Conservation (phyloP, 148 eudicot species). For the Cornus kousa region DNA sequence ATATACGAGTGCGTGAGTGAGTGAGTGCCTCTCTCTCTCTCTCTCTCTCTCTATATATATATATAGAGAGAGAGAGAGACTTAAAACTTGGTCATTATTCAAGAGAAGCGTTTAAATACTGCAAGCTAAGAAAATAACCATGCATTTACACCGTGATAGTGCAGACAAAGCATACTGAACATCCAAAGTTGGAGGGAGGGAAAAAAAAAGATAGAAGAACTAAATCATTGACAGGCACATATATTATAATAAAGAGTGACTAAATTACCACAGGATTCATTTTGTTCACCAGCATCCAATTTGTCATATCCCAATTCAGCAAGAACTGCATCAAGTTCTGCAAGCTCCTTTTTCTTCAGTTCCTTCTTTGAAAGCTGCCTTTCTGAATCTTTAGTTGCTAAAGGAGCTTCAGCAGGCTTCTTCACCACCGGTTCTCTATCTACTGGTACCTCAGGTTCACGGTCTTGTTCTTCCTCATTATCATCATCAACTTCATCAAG, state of each 20-base stretch:
- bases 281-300: slow-evolving; percentile 44
- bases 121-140: too few species aligned
- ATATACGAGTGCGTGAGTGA: too few species aligned
- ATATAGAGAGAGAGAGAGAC: too few species aligned
- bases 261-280: slow-evolving; percentile 37
- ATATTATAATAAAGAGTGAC: not conserved
- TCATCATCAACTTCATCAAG: slow-evolving; percentile 85
- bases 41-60: too few species aligned
- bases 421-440: slow-evolving; percentile 50
- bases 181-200: too few species aligned
- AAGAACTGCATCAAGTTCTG: slow-evolving; percentile 87
- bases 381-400: slow-evolving; percentile 75
- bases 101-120: too few species aligned
- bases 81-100: too few species aligned
- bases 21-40: too few species aligned
- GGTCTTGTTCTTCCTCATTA: slow-evolving; percentile 81
- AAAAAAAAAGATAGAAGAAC: too few species aligned
- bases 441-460: slow-evolving; percentile 55
- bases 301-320: slow-evolving; percentile 65
- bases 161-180: too few species aligned
- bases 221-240: too few species aligned
- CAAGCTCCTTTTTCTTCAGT: slow-evolving; percentile 91
- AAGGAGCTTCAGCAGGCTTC: slow-evolving; percentile 52
- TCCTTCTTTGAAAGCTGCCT: slow-evolving; percentile 96
- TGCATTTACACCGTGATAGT: too few species aligned